These are phyloP conservation scores for Picea abies DNA, from an alignment of 83 land plant species.

Conservation along the genomic window DNA sequence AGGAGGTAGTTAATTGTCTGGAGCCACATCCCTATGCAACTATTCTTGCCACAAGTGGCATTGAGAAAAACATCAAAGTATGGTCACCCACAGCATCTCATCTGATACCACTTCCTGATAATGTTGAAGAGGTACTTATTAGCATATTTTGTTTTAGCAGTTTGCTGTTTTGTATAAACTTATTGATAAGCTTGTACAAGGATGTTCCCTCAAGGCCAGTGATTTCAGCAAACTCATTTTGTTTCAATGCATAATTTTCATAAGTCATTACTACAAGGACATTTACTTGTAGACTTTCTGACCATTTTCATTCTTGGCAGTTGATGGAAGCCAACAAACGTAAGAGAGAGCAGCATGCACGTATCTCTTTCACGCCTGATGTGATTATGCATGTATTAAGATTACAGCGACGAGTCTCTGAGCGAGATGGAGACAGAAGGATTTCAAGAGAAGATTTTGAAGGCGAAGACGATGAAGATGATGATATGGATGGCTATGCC, in stretches of 20 bases:
- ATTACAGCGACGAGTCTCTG: background rate
- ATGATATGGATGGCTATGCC: conserved; percentile 1
- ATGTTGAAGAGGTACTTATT: conserved; percentile 57
- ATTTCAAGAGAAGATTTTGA: conserved; percentile 13
- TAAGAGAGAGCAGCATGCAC: conserved; percentile 6
- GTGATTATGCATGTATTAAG: conserved; percentile 13
- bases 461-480: conserved; percentile 10
- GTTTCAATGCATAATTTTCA: background rate
- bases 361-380: background rate
- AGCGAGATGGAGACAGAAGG: conserved; percentile 1
- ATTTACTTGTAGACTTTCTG: background rate
- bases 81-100: conserved; percentile 81
- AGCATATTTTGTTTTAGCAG: background rate
- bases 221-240: background rate
- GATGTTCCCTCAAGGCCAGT: background rate
- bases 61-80: conserved; percentile 78
- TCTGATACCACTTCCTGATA: conserved; percentile 49
- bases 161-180: no score
- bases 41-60: conserved; percentile 93
- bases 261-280: background rate
- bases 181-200: background rate
- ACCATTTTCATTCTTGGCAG: conserved; percentile 7
- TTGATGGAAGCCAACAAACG: conserved; percentile 11
- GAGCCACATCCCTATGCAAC: conserved; percentile 82
- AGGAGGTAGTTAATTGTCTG: conserved; percentile 83